phyloP scores from a whole-genome alignment of 345 rosid genomes.

The Kernera saxatilis region DNA sequence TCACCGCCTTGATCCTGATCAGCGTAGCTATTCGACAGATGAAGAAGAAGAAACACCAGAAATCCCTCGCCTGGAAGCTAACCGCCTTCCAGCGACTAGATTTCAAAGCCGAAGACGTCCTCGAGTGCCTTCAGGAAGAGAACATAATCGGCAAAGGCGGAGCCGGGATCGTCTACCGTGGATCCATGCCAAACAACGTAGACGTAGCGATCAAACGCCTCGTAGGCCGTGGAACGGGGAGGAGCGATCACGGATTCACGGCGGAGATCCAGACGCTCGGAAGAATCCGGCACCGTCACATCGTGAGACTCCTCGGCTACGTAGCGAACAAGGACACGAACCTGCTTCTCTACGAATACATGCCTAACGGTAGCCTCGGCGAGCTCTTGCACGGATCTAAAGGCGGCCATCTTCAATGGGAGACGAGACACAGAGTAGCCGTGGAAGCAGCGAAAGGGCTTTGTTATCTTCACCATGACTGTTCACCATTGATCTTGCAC shows the following conservation, averaged over 20 bases:
- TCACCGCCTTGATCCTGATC: slow-evolving; percentile 43
- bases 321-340: slow-evolving; percentile 88
- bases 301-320: slow-evolving; percentile 70
- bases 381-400: slow-evolving; percentile 82
- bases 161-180: slow-evolving; percentile 83
- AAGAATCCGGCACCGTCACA: slow-evolving; percentile 75
- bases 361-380: slow-evolving; percentile 90
- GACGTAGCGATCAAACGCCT: slow-evolving; percentile 79
- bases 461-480: slow-evolving; percentile 91
- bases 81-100: slow-evolving; percentile 73
- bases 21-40: slow-evolving; percentile 39
- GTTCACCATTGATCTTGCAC: slow-evolving; percentile 86
- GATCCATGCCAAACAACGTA: slow-evolving; percentile 60
- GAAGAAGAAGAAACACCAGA: slow-evolving; percentile 41
- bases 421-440: slow-evolving; percentile 61
- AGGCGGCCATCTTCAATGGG: slow-evolving; percentile 87
- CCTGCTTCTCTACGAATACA: slow-evolving; percentile 69
- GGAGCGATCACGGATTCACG: slow-evolving; percentile 75
- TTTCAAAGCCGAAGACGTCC: slow-evolving; percentile 76
- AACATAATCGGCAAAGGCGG: slow-evolving; percentile 96
- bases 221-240: slow-evolving; percentile 62
- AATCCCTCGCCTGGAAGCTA: slow-evolving; percentile 67
- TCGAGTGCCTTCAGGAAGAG: slow-evolving; percentile 77
- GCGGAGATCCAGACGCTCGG: slow-evolving; percentile 93
- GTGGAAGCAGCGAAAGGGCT: slow-evolving; percentile 78